Percentiles rank a stretch among this genome's conserved stretches.
phyloP scores from a whole-genome alignment of 495 filamentous ascomycete genomes.

The Acidomyces sp. region DNA sequence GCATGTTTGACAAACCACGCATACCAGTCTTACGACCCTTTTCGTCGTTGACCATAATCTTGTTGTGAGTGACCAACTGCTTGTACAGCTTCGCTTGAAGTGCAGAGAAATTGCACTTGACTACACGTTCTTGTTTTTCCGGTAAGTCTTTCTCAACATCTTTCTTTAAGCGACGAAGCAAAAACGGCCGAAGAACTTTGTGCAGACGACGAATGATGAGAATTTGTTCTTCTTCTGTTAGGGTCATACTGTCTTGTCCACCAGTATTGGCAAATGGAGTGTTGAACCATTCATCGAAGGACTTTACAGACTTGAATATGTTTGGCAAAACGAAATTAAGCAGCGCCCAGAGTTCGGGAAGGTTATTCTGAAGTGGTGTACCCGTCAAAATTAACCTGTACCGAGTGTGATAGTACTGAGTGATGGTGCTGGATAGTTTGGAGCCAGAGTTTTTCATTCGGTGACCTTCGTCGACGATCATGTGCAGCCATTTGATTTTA shows the following conservation, averaged over 20 bases:
- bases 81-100: conserved; percentile 88
- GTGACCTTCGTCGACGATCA: conserved; percentile 99
- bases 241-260: conserved; percentile 93
- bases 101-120: conserved; percentile 97
- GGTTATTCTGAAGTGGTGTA: conserved; percentile 93
- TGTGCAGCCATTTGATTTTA: conserved; percentile 98
- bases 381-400: conserved; percentile 95
- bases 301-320: conserved; percentile 98
- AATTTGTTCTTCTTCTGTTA: conserved; percentile 97
- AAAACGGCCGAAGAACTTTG: conserved; percentile 93
- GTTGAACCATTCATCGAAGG: conserved; percentile 99
- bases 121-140: conserved; percentile 95
- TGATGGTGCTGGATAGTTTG: conserved; percentile 87
- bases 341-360: conserved; percentile 90
- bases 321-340: conserved; percentile 96
- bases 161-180: conserved; percentile 96
- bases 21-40: conserved; percentile 93
- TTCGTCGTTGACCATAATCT: conserved; percentile 81
- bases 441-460: conserved; percentile 99
- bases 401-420: conserved; percentile 83
- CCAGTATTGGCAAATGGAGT: conserved; percentile 98
- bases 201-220: conserved; percentile 96
- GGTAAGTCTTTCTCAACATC: conserved; percentile 98
- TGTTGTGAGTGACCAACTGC: conserved; percentile 90
- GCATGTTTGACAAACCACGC: conserved; percentile 96